Percentiles rank a stretch among this genome's conserved stretches.
phyloP scores from a whole-genome alignment of 2,329 filamentous ascomycete species.

The Ambrosiella xylebori region DNA sequence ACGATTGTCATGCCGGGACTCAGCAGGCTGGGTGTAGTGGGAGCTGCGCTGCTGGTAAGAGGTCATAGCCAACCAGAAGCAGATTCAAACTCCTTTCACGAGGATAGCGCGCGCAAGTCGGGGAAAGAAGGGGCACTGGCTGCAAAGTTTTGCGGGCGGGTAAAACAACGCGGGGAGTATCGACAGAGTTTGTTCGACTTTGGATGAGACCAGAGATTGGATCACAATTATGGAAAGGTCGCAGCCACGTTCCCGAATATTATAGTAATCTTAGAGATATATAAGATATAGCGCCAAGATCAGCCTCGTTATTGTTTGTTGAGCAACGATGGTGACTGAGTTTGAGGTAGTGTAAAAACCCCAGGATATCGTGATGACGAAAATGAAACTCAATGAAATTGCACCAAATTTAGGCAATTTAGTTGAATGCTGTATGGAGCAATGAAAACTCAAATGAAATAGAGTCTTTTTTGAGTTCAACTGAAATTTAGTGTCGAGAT shows the following conservation, averaged over 20 bases:
- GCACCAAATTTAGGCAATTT: not conserved
- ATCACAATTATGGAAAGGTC: not conserved
- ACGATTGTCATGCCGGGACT: slow-evolving; percentile 6
- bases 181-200: not conserved
- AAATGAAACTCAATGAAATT: not conserved
- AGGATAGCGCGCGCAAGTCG: not conserved
- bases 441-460: not conserved
- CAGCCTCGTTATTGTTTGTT: not conserved
- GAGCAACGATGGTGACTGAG: not conserved
- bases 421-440: not conserved
- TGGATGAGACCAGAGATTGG: not conserved
- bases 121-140: not conserved
- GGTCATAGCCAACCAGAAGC: slow-evolving; percentile 8
- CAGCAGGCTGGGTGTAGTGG: slow-evolving; percentile 11
- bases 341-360: not conserved
- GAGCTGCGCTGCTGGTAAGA: slow-evolving; percentile 12
- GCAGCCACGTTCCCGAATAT: not conserved
- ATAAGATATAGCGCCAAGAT: not conserved
- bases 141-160: not conserved
- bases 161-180: not conserved
- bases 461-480: no score
- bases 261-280: not conserved
- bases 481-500: no score
- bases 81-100: not conserved
- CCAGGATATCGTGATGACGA: not conserved